Evolutionary conservation across 2,329 filamentous ascomycete species (phyloP).

Genomic region (Neocatenulostroma microsporum): DNA sequence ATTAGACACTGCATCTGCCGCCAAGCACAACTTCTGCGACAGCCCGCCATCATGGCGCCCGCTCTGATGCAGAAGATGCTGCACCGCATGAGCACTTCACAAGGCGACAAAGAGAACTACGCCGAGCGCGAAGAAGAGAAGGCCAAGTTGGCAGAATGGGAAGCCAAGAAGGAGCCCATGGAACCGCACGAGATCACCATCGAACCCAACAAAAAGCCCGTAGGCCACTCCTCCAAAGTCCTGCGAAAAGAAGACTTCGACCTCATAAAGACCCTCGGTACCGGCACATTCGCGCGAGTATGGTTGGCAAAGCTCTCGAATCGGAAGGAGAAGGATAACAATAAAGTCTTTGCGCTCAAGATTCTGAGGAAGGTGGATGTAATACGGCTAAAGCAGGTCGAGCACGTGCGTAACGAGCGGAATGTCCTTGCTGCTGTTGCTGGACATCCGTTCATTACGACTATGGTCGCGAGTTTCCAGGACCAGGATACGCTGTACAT

Average conservation of each 20-base stretch:
- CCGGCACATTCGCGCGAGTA: constrained; percentile 70
- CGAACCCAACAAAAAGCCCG: constrained; percentile 37
- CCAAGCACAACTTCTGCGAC: too few species aligned
- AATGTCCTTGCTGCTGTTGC: constrained; percentile 68
- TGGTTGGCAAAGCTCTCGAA: constrained; percentile 64
- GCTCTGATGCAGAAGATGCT: constrained; percentile 29
- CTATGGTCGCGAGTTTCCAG: constrained; percentile 69
- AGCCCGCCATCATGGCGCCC: constrained; percentile 30
- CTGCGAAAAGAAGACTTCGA: constrained; percentile 56
- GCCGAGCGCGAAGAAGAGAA: constrained; percentile 41
- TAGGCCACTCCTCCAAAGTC: constrained; percentile 41
- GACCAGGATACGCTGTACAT: constrained; percentile 73
- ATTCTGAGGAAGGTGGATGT: constrained; percentile 62
- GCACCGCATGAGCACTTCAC: constrained; percentile 28
- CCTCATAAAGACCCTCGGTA: constrained; percentile 67
- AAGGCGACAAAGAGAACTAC: constrained; percentile 19
- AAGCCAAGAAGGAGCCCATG: constrained; percentile 37
- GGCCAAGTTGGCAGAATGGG: constrained; percentile 39
- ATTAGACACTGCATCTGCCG: too few species aligned
- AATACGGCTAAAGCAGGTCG: constrained; percentile 75
- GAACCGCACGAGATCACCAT: constrained; percentile 36
- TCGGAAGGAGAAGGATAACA: constrained; percentile 43
- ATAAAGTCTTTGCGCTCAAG: constrained; percentile 72
- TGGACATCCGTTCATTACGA: constrained; percentile 77
- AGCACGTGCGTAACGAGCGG: constrained; percentile 78